Percentiles rank a stretch among this genome's conserved stretches.
Evolutionary conservation across 2,329 filamentous ascomycete genomes (phyloP).

Genomic region (Lecanicillium sp.): DNA sequence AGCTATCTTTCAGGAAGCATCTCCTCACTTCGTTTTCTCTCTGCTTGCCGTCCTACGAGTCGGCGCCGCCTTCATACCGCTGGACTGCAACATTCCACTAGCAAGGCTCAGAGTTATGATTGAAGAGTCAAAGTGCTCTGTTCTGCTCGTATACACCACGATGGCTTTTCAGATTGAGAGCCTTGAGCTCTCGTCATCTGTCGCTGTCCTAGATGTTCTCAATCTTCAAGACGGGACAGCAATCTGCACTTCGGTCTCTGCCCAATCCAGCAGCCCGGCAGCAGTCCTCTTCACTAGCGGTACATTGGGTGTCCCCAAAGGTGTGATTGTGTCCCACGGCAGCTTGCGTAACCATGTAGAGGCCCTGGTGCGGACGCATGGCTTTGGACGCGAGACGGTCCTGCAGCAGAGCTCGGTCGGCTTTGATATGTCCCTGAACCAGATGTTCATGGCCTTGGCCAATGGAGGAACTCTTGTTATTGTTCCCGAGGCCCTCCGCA

Average conservation of each 20-base stretch:
- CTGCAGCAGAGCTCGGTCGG: constrained; percentile 30
- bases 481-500: constrained; percentile 19
- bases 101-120: constrained; percentile 22
- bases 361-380: no score
- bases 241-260: no score
- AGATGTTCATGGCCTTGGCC: constrained; percentile 27
- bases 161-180: no score
- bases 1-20: constrained; percentile 9
- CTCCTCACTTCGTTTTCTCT: constrained; percentile 28
- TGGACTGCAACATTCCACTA: constrained; percentile 26
- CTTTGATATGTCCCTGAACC: constrained; percentile 33
- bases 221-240: no score
- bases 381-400: constrained; percentile 18
- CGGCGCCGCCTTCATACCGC: constrained; percentile 30
- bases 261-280: no score
- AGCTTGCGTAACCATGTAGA: constrained; percentile 22
- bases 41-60: constrained; percentile 32
- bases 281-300: constrained; percentile 22
- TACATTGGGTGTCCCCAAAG: constrained; percentile 30
- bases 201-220: no score
- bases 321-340: constrained; percentile 24
- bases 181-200: no score
- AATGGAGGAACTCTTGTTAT: constrained; percentile 29
- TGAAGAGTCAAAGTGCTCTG: background rate
- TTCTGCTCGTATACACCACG: no score